phyloP scores from a whole-genome alignment of 805 yeast genomes.

The Kockiozyma suomiensis region DNA sequence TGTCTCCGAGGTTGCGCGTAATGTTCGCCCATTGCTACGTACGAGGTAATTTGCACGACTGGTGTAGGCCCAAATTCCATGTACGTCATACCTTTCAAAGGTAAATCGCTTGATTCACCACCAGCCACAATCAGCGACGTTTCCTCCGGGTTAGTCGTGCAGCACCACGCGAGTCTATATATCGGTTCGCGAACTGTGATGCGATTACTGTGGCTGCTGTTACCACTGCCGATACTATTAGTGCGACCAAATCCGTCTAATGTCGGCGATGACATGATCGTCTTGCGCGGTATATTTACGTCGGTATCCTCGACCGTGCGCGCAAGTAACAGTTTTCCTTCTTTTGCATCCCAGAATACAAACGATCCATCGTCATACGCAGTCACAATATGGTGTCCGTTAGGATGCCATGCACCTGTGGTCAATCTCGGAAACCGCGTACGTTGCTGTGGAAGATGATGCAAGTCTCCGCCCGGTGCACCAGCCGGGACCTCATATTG shows the following conservation, averaged over 20 bases:
- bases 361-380: constrained; percentile 80
- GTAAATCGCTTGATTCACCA: constrained; percentile 54
- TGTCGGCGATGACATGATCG: constrained; percentile 1
- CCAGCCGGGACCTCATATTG: constrained; percentile 65
- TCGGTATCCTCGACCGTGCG: constrained; percentile 68
- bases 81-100: constrained; percentile 51
- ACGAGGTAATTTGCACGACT: constrained; percentile 76
- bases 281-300: constrained; percentile 55
- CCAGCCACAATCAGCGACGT: constrained; percentile 75
- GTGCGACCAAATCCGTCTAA: neutral
- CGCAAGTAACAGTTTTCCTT: constrained; percentile 74
- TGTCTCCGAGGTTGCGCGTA: constrained; percentile 65
- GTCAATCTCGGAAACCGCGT: constrained; percentile 48
- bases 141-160: constrained; percentile 75
- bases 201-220: neutral
- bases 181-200: constrained; percentile 43
- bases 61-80: constrained; percentile 82
- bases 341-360: constrained; percentile 90
- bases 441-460: constrained; percentile 34
- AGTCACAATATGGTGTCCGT: constrained; percentile 81
- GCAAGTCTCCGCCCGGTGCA: constrained; percentile 68
- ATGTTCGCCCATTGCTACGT: constrained; percentile 77
- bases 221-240: neutral
- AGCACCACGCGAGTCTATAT: constrained; percentile 70
- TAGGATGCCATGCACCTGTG: constrained; percentile 84